phyloP scores from a whole-genome alignment of 108 stramenopile genomes.

The Cyclotella cryptica region DNA sequence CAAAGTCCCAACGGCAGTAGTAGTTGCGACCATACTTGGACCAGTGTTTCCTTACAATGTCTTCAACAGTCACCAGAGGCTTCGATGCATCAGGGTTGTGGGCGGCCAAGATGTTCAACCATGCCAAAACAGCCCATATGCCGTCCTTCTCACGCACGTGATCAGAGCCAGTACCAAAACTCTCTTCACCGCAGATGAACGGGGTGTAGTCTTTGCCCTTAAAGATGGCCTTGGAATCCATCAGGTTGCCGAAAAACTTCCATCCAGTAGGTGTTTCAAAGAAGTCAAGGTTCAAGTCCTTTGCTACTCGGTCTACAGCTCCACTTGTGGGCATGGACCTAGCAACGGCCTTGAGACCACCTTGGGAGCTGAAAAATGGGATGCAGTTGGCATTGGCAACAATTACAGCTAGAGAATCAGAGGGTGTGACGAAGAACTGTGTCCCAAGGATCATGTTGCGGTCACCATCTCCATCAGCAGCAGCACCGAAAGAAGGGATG shows the following conservation, averaged over 20 bases:
- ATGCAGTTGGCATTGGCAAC: conserved; percentile 96
- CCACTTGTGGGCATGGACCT: conserved; percentile 99
- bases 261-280: conserved; percentile 99
- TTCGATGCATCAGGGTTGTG: conserved; percentile 80
- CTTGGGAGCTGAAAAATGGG: conserved; percentile 95
- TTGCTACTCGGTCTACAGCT: conserved; percentile 98
- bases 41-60: conserved; percentile 97
- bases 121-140: conserved; percentile 99
- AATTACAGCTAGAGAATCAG: conserved; percentile 98
- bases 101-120: conserved; percentile 95
- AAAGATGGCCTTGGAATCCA: conserved; percentile 96
- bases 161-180: conserved; percentile 98
- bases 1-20: conserved; percentile 99
- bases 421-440: conserved; percentile 99
- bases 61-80: conserved; percentile 94
- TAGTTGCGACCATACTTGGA: conserved; percentile 97
- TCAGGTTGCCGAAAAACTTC: conserved; percentile 99
- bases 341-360: conserved; percentile 97
- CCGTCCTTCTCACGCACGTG: conserved; percentile 99
- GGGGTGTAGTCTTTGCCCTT: conserved; percentile 95
- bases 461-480: conserved; percentile 99
- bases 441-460: conserved; percentile 99
- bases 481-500: conserved; percentile 97
- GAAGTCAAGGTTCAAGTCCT: conserved; percentile 89
- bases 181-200: conserved; percentile 99